Percentiles rank a stretch among this genome's conserved stretches.
Conservation (phyloP, 23 red algal genomes). For the Chondrus crispus region DNA sequence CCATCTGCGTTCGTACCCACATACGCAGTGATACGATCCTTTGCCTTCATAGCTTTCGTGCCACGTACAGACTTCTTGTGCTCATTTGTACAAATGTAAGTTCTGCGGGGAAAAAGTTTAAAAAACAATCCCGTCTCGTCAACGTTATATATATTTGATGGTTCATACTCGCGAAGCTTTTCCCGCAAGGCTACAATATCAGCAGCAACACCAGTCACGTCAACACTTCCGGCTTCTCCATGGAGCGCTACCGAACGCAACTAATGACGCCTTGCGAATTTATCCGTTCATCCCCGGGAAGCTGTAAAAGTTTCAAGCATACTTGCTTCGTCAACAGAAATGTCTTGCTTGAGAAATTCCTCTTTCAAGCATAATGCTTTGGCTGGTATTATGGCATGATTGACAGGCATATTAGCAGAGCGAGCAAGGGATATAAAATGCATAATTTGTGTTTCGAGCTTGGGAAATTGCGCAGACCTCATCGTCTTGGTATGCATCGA, state of each 20-base stretch:
- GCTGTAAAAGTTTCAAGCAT: no score
- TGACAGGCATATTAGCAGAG: neutral
- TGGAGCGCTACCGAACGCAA: neutral
- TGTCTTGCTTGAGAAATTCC: no score
- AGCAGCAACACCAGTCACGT: neutral
- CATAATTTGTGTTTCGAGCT: neutral
- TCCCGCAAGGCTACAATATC: neutral
- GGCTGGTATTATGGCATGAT: neutral
- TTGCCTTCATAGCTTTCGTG: slow-evolving; percentile 22
- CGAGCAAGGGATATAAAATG: neutral
- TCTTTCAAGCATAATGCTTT: no score
- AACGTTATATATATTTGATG: neutral
- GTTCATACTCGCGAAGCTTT: neutral
- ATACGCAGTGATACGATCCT: slow-evolving; percentile 23
- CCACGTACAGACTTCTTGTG: neutral
- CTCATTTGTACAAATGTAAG: neutral
- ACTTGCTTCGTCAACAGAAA: no score
- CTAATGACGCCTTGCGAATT: neutral
- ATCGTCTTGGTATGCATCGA: neutral
- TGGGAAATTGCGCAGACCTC: neutral
- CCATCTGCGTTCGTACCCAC: slow-evolving; percentile 15
- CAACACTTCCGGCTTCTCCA: neutral
- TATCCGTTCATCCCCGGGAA: neutral
- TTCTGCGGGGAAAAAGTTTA: neutral
- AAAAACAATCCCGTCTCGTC: slow-evolving; percentile 35